Evolutionary conservation across 176 grass and related monocot species (phyloP).

Genomic region (Poa pratensis): DNA sequence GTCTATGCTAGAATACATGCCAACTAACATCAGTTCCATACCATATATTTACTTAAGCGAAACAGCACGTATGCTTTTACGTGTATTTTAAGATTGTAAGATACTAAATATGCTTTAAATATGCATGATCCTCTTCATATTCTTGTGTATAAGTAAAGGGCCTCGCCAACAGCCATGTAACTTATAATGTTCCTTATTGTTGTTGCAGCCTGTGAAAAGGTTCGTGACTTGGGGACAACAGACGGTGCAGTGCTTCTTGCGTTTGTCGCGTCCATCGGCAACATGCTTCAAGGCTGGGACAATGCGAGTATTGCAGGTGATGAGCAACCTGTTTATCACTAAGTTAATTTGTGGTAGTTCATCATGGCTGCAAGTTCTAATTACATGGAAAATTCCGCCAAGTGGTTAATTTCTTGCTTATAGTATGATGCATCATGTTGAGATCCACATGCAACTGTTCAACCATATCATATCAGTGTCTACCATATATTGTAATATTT

Average conservation of each 20-base stretch:
- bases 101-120: neutral
- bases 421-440: neutral
- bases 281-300: slow-evolving; percentile 69
- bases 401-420: neutral
- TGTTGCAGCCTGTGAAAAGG: too few relatives aligned
- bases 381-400: neutral
- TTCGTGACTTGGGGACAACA: neutral
- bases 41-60: too few relatives aligned
- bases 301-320: slow-evolving; percentile 65
- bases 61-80: neutral
- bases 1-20: too few relatives aligned
- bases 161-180: neutral
- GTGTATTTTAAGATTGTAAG: neutral
- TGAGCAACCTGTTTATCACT: neutral
- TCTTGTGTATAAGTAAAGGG: neutral
- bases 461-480: too few relatives aligned
- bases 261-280: slow-evolving; percentile 47
- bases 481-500: too few relatives aligned
- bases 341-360: neutral
- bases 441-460: too few relatives aligned
- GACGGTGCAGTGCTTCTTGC: slow-evolving; percentile 36
- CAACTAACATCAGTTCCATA: too few relatives aligned
- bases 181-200: neutral
- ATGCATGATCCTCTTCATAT: neutral
- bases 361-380: neutral